Conservation (phyloP, 345 rosid genomes). For the Camelina hispida region DNA sequence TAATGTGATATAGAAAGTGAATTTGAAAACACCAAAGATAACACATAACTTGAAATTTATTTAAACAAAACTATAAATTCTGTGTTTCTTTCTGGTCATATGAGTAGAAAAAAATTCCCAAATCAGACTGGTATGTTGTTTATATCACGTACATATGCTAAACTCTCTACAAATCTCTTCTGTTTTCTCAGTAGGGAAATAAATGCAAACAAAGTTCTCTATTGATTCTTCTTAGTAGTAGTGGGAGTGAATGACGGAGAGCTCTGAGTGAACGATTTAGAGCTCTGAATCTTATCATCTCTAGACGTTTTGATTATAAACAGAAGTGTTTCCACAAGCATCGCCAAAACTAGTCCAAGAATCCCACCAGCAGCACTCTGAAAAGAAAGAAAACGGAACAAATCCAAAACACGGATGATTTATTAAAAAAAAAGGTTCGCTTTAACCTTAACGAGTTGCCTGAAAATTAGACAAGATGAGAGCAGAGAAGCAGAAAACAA, state of each 20-base stretch:
- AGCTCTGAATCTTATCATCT: slow-evolving; percentile 48
- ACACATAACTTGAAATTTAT: neutral
- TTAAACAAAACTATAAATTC: neutral
- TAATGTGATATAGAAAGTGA: no score
- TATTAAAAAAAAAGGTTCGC: neutral
- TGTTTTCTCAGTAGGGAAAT: neutral
- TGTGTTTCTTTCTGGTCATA: neutral
- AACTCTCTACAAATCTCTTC: neutral
- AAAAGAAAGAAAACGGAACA: slow-evolving; percentile 9
- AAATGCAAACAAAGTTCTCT: slow-evolving; percentile 32
- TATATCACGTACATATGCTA: slow-evolving; percentile 18
- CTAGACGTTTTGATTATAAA: slow-evolving; percentile 77
- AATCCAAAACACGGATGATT: neutral
- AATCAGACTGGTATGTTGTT: neutral
- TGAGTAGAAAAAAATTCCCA: slow-evolving; percentile 12
- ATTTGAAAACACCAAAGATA: no score
- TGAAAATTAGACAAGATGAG: neutral
- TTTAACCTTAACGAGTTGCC: neutral
- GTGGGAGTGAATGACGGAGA: slow-evolving; percentile 50
- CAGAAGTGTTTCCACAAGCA: slow-evolving; percentile 91
- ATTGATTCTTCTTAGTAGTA: slow-evolving; percentile 71
- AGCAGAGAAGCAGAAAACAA: neutral
- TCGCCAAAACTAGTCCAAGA: slow-evolving; percentile 81
- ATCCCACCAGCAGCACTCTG: slow-evolving; percentile 98
- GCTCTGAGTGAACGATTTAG: slow-evolving; percentile 44